Evolutionary conservation across 352 stramenopile genomes (phyloP).

Genomic region (Halophytophthora polymorphica): DNA sequence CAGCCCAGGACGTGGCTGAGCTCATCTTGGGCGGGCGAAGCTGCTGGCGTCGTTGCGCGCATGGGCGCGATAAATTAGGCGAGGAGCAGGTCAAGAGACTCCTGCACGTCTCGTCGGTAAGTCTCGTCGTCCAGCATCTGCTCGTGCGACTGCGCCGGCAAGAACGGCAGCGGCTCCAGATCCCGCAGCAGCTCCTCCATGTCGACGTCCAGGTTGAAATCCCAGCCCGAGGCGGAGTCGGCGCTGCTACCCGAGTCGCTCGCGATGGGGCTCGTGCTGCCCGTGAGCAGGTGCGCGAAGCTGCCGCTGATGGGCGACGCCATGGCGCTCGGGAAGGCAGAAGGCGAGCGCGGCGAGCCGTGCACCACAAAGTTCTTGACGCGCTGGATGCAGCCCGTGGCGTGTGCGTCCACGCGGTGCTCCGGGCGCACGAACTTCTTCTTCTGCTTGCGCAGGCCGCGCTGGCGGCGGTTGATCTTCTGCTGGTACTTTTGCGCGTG

Average conservation of each 20-base stretch:
- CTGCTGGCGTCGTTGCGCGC: slow-evolving; percentile 18
- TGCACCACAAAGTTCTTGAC: slow-evolving; percentile 38
- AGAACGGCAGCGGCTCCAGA: slow-evolving; percentile 57
- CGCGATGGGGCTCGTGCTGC: slow-evolving; percentile 21
- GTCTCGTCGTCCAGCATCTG: slow-evolving; percentile 38
- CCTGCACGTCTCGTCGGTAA: slow-evolving; percentile 56
- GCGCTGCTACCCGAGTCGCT: slow-evolving; percentile 25
- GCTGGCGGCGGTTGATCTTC: slow-evolving; percentile 78
- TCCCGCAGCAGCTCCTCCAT: slow-evolving; percentile 20
- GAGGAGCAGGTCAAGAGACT: slow-evolving; percentile 51
- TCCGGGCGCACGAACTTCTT: slow-evolving; percentile 74
- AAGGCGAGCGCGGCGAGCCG: slow-evolving; percentile 46
- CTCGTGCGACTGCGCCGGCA: slow-evolving; percentile 32
- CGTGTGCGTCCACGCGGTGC: slow-evolving; percentile 67
- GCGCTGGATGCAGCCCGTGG: slow-evolving; percentile 62
- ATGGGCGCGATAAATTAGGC: slow-evolving; percentile 38
- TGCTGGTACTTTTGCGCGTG: slow-evolving; percentile 87
- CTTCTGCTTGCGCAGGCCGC: slow-evolving; percentile 81
- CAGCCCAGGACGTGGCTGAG: too few species aligned
- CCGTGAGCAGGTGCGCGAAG: slow-evolving; percentile 29
- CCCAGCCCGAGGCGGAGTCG: slow-evolving; percentile 3
- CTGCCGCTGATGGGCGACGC: slow-evolving; percentile 22
- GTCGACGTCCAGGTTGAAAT: slow-evolving; percentile 25
- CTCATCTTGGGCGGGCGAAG: slow-evolving; percentile 1
- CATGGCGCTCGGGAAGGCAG: slow-evolving; percentile 15